Base-by-base conservation (phyloP, 2,329 filamentous ascomycete genomes). In the Westerdykella aurantiaca region DNA sequence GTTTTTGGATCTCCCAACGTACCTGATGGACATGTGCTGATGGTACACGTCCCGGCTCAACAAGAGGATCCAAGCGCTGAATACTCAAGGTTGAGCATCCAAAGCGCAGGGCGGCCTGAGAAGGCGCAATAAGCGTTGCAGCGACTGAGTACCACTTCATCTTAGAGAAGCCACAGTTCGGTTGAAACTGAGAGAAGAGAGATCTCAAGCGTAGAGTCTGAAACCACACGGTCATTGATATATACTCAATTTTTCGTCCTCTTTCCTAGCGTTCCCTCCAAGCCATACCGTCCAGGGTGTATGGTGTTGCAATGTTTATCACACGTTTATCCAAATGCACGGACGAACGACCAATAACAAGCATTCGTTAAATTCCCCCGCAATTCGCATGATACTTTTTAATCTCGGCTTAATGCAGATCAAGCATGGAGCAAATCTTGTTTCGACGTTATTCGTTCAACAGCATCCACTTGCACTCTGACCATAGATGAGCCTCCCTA, bases 11-110 rank as follows among this genome's bases (percentile, higher is more conserved):
- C 18, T 12, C 25, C 13, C 34, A 43, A 31, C 50, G 41, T 23
- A 60, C 52, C 31, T 58, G 47, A 22, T 55, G 52, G n/a, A 57
- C 47, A 40, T 57, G 53, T 12, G 55, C 48, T n/a, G 53, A 56
- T 13, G 55, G 55, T 10, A 45, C 41, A 31, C 46, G 46, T 0
- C 55, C 57, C 29, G 57, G 57, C 38, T 60, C 49, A 31, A 62
- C 54, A 13, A 62, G 47, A 11, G 57, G 57, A 47, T 57, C 54
- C 6, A 57, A 46, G 12, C 54, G 48, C 46, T 57, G 52, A 14
- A 57, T 51, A 7, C 49, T 56, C 9, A 55, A 23, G 10, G 48
- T 53, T 14, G 52, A 56, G 38, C 54, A 57, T 34, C 52, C 54
- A 31, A 57, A 57, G 11, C 54, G 47, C 10, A 53, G 42, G 3